Evolutionary conservation across 2,329 filamentous ascomycete genomes (phyloP), one percentile per base, ranked within the genome.

Genomic region (Aspergillus melleus): DNA sequence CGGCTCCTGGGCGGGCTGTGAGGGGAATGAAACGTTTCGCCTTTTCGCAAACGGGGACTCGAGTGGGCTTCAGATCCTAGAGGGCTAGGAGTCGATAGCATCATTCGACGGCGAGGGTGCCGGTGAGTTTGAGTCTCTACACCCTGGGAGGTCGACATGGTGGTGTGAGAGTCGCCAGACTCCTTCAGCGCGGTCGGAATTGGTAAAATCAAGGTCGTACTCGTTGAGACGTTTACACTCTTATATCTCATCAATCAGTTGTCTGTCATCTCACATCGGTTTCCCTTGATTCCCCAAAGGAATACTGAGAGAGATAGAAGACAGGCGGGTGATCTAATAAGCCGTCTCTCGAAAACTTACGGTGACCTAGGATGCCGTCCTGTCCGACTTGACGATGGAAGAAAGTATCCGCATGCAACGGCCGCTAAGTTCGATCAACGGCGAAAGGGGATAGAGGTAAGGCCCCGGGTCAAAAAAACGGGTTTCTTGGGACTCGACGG

Each of bases 1-100:
- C 71, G 62, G 61, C 78, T 74, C 62, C 69, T 69, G 26, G 74
- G 72, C 22, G 79, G 73, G 39, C 76, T 75, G 46, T 69, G 72
- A 4, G 78, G 75, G 36, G 81, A 74, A 66, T 84, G 79, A 62
- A 84, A 85, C 68, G 90, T 91, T 57, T 88, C 86, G 70, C 87
- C 87, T 80, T 91, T 92, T 74, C 81, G 84, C 76, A 92, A 83
- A 74, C 80, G 78, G 75, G 84, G 69, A 57, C 68, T 67, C 57
- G 68, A 61, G 64, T 57, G 63, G 52, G 55, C 44, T 57, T 49
- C 57, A 12, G 20, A 44, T 44, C 68, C 66, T 47, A 62, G 47
- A 32, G 70, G 67, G 19, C 68, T 67, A n/a, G 64, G 68, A 19
- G 64, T 55, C 22, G 47, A 51, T 24, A 56, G 47, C 4, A 74